A percentile compares a stretch with the other conserved stretches of the same genome.
Evolutionary conservation across 164 flowering plant genomes (phyloP).

Genomic region (Echeveria elegans): DNA sequence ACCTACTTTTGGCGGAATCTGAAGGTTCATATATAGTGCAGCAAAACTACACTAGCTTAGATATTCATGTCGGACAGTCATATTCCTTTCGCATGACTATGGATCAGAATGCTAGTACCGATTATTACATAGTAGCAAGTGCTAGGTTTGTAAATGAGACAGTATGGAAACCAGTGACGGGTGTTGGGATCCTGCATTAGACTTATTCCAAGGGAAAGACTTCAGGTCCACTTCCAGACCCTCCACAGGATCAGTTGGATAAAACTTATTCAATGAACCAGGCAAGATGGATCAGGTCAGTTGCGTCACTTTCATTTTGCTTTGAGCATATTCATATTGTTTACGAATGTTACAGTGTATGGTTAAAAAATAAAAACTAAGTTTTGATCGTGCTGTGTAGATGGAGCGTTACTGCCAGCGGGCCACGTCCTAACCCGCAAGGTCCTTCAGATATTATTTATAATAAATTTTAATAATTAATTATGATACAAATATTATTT

Average conservation of each 20-base stretch:
- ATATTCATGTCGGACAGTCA: too few relatives aligned
- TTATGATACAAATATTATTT: too few relatives aligned
- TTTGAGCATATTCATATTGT: too few relatives aligned
- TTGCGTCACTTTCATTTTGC: too few relatives aligned
- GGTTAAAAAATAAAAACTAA: too few relatives aligned
- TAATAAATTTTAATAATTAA: too few relatives aligned
- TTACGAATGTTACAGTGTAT: too few relatives aligned
- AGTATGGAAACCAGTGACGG: conserved; percentile 71
- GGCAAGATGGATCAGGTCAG: conserved; percentile 59
- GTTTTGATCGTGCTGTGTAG: too few relatives aligned
- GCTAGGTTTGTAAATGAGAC: conserved; percentile 88
- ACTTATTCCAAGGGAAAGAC: conserved; percentile 80
- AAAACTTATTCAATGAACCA: conserved; percentile 93
- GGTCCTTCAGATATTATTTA: too few relatives aligned
- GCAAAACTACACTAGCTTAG: conserved; percentile 31
- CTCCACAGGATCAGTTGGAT: conserved; percentile 77
- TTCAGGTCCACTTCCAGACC: conserved; percentile 68
- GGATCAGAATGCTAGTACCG: conserved; percentile 87
- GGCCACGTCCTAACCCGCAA: too few relatives aligned
- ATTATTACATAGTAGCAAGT: conserved; percentile 94
- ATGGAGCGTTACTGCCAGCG: too few relatives aligned
- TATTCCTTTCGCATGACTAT: too few relatives aligned
- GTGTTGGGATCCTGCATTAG: conserved; percentile 80
- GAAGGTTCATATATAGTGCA: conserved; percentile 96
- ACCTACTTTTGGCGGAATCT: conserved; percentile 68